phyloP scores from a whole-genome alignment of 345 rosid species.

The Dovyalis caffra region DNA sequence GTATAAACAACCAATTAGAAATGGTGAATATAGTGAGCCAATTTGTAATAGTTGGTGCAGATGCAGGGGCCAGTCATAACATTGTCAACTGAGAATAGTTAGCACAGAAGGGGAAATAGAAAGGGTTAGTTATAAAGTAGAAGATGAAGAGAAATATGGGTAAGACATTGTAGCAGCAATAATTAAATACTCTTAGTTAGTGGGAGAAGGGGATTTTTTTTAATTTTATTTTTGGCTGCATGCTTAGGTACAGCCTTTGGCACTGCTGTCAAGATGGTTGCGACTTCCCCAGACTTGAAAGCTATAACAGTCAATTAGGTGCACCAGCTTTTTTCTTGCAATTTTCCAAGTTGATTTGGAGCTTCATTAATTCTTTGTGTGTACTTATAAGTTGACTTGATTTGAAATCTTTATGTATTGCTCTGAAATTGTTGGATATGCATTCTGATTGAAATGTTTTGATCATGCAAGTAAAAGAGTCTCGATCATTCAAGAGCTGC shows the following conservation, averaged over 20 bases:
- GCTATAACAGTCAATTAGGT: slow-evolving; percentile 3
- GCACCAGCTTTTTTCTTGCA: neutral
- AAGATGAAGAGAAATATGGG: slow-evolving; percentile 29
- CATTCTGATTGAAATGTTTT: too few species aligned
- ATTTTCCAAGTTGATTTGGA: neutral
- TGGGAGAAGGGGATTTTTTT: slow-evolving; percentile 63
- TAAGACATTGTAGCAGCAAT: slow-evolving; percentile 32
- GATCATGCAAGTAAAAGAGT: too few species aligned
- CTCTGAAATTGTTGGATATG: too few species aligned
- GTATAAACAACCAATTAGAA: neutral
- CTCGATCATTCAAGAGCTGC: neutral
- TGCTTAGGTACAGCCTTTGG: slow-evolving; percentile 51
- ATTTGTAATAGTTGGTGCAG: neutral
- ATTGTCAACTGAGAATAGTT: neutral
- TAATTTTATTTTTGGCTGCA: slow-evolving; percentile 22
- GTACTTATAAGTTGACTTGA: too few species aligned
- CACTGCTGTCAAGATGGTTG: slow-evolving; percentile 42
- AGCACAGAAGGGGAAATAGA: neutral
- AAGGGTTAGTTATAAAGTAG: neutral
- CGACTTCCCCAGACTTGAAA: slow-evolving; percentile 46
- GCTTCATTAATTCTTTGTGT: neutral
- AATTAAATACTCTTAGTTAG: slow-evolving; percentile 39
- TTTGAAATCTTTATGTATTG: too few species aligned
- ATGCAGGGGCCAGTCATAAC: neutral
- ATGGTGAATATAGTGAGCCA: neutral